Percentiles rank a stretch among this genome's conserved stretches.
Conservation (phyloP, 352 stramenopile species). For the Phytophthora rubi region DNA sequence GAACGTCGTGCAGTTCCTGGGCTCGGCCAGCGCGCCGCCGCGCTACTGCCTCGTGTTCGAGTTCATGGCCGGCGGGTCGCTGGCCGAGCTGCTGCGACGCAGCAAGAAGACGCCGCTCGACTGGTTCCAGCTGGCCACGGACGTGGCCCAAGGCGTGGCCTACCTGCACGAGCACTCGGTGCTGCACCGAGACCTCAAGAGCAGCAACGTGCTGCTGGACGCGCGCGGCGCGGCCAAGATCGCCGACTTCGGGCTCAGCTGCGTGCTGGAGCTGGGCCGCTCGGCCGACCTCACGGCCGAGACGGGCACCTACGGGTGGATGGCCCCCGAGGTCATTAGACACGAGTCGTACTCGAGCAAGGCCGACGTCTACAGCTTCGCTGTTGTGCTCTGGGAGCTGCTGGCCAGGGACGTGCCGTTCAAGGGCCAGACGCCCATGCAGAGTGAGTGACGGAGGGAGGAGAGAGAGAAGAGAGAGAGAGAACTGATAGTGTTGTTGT, state of each 20-base stretch:
- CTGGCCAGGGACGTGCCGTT: conserved; percentile 68
- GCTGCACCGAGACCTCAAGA: conserved; percentile 93
- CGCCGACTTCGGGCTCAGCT: conserved; percentile 76
- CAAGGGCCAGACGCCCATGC: conserved; percentile 63
- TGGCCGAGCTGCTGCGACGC: conserved; percentile 49
- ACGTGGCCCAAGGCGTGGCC: conserved; percentile 78
- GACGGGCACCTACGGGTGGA: conserved; percentile 88
- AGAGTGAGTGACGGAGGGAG: conserved; percentile 30
- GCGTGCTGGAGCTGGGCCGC: conserved; percentile 56
- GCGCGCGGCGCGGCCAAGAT: conserved; percentile 65
- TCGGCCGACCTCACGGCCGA: conserved; percentile 67
- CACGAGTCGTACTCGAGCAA: conserved; percentile 91
- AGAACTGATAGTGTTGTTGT: background rate
- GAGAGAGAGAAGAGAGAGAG: background rate
- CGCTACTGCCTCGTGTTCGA: conserved; percentile 74
- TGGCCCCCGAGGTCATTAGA: conserved; percentile 92
- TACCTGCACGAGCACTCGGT: conserved; percentile 91
- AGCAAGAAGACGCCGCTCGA: conserved; percentile 46
- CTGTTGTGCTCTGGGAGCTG: conserved; percentile 72
- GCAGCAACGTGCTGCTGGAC: conserved; percentile 88
- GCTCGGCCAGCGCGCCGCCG: conserved; percentile 49
- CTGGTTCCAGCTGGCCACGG: conserved; percentile 62
- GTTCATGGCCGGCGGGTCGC: conserved; percentile 68
- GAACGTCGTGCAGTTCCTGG: conserved; percentile 70
- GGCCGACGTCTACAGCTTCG: conserved; percentile 93